Conservation (phyloP, 495 filamentous ascomycete species). For the Tuber indicum region DNA sequence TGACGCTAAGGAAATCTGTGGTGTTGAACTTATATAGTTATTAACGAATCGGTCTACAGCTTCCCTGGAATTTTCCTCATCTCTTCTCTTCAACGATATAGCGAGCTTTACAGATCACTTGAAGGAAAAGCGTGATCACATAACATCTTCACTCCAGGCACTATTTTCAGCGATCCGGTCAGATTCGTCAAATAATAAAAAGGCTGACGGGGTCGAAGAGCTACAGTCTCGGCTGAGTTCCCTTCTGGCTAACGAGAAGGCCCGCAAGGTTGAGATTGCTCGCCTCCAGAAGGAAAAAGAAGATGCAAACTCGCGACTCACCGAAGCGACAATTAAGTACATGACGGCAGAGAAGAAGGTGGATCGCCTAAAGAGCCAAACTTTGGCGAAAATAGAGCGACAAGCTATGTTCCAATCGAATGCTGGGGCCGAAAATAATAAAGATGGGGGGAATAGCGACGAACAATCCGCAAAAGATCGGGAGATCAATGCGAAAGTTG, state of each 20-base stretch:
- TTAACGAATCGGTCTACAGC: constrained; percentile 35
- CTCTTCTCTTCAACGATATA: constrained; percentile 58
- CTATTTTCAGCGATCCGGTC: constrained; percentile 46
- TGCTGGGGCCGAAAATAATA: constrained; percentile 52
- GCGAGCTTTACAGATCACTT: constrained; percentile 74
- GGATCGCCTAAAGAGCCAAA: constrained; percentile 75
- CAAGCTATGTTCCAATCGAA: constrained; percentile 64
- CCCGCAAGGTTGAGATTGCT: constrained; percentile 67
- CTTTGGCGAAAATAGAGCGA: constrained; percentile 86
- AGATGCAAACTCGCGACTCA: constrained; percentile 71
- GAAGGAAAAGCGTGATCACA: constrained; percentile 54
- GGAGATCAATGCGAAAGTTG: constrained; percentile 43
- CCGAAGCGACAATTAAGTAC: constrained; percentile 78
- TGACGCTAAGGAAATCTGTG: not conserved
- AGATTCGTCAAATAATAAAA: constrained; percentile 32
- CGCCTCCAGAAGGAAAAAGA: constrained; percentile 71
- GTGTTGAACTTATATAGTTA: not conserved
- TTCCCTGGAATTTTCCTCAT: constrained; percentile 52
- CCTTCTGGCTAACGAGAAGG: constrained; percentile 74
- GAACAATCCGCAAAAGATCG: constrained; percentile 47
- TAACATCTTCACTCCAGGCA: constrained; percentile 55
- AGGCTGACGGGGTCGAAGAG: constrained; percentile 54
- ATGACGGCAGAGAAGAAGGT: constrained; percentile 91
- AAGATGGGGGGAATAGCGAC: constrained; percentile 44
- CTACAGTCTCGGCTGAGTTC: constrained; percentile 66